Evolutionary conservation across 2,329 filamentous ascomycete genomes (phyloP), one percentile per base, ranked within the genome.

Genomic region (Xylariales sp.): DNA sequence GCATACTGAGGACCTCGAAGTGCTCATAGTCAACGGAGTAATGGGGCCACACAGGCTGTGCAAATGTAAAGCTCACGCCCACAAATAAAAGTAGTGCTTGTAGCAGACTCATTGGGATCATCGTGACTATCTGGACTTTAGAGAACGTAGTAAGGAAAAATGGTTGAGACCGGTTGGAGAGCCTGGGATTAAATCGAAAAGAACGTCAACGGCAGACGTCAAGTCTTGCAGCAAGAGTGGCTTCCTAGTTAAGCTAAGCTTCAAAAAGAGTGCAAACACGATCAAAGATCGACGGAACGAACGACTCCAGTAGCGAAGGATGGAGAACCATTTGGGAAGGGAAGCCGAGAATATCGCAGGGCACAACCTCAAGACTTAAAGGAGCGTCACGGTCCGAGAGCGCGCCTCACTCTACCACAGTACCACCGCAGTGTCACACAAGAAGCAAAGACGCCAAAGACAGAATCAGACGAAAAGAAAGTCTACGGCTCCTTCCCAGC

Each of bases 1-100:
- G 63, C 44, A 70, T 55, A 21, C 56, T 54, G 20, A 73, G 60
- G 44, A 70, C 65, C 52, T 73, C 67, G 38, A 70, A 60, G 48
- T 73, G 64, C 38, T 68, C 62, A 41, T 65, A 62, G 4, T 59
- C 60, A 21, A 69, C 63, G 5, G 59, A 56, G 44, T 65, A 65
- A 24, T 58, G 59, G 4, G 62, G 64, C 48, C 60, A 63, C 28
- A 56, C 47, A 25, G 58, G 56, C 14, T 56, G 52, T 15, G 64
- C 59, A 15, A 58, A 50, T 29, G 59, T 52, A 47, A 60, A 47
- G 46, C 51, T 52, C 24, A 56, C 53, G 45, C 60, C 47, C 35
- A 58, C 46, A 43, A 61, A 44, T 45, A 60, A 44, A 41, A 65
- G 44, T 40, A 65, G 39, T 39, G 56, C 46, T 31, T 57, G 46